Evolutionary conservation across 1,284 basidiomycete species (phyloP).

Genomic region (Fomitopsis betulina): DNA sequence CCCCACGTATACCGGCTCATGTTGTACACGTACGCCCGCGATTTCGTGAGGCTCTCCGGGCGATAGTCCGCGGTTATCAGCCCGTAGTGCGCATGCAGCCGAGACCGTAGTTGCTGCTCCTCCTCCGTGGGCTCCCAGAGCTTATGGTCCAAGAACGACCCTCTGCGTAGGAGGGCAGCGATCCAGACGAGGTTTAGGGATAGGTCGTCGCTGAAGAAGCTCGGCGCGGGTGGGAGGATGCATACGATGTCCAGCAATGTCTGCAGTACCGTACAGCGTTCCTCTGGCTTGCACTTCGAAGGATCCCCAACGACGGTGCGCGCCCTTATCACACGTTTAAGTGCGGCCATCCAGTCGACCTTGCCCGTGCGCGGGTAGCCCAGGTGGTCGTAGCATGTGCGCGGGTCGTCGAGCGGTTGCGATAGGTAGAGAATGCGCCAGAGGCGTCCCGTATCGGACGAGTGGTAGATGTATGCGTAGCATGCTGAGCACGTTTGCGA

Average conservation of each 20-base stretch:
- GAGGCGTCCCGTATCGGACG: constrained; percentile 38
- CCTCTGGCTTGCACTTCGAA: constrained; percentile 33
- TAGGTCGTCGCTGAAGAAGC: constrained; percentile 25
- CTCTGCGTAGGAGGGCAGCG: constrained; percentile 35
- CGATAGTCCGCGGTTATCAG: constrained; percentile 40
- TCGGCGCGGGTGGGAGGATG: constrained; percentile 33
- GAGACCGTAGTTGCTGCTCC: constrained; percentile 43
- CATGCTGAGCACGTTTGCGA: constrained; percentile 47
- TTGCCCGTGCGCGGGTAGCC: constrained; percentile 29
- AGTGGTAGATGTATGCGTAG: constrained; percentile 40
- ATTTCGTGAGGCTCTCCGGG: constrained; percentile 28
- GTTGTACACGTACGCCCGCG: constrained; percentile 56
- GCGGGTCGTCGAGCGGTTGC: constrained; percentile 56
- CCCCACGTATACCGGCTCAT: constrained; percentile 47
- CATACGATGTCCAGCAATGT: constrained; percentile 46
- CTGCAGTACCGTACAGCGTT: constrained; percentile 36
- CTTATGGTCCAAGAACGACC: constrained; percentile 39
- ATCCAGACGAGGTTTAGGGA: constrained; percentile 54
- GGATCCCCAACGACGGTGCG: constrained; percentile 37
- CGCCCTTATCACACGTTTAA: constrained; percentile 50
- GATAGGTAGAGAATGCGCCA: constrained; percentile 61
- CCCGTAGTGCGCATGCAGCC: constrained; percentile 52
- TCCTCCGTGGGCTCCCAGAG: constrained; percentile 23
- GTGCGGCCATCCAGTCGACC: constrained; percentile 48
- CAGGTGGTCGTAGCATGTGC: constrained; percentile 37